phyloP scores from a whole-genome alignment of 2,329 filamentous ascomycete genomes.

The Orbilia quercus region DNA sequence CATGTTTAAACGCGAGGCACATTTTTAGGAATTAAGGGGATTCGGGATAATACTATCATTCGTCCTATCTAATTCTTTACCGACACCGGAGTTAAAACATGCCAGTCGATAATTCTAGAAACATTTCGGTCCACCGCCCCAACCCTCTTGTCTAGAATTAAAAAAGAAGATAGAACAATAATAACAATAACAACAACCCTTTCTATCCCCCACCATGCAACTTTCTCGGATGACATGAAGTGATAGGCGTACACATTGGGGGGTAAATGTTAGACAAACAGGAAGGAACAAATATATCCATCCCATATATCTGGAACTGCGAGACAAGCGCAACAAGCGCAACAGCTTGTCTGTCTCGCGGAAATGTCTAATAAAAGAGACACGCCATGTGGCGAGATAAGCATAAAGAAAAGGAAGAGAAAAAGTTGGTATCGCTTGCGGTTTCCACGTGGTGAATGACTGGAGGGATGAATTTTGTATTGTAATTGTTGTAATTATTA shows the following conservation, averaged over 20 bases:
- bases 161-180: too few species aligned
- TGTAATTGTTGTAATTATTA: too few species aligned
- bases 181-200: too few species aligned
- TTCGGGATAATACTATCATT: background rate
- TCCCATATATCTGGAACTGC: background rate
- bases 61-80: background rate
- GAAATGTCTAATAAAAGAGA: slow-evolving; percentile 3
- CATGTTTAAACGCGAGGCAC: background rate
- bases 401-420: background rate
- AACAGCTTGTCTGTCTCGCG: background rate
- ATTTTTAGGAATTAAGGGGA: background rate
- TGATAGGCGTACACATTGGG: background rate
- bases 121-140: background rate
- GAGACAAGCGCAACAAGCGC: background rate
- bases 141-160: background rate
- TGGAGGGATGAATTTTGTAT: too few species aligned
- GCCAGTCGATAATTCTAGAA: background rate
- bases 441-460: background rate
- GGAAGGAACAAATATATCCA: slow-evolving; percentile 14
- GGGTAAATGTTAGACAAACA: slow-evolving; percentile 7
- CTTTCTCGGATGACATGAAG: too few species aligned
- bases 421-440: too few species aligned
- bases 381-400: background rate
- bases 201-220: too few species aligned
- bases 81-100: background rate